Conservation (phyloP, 495 filamentous ascomycete species). For the Chaetomidium leptoderma region DNA sequence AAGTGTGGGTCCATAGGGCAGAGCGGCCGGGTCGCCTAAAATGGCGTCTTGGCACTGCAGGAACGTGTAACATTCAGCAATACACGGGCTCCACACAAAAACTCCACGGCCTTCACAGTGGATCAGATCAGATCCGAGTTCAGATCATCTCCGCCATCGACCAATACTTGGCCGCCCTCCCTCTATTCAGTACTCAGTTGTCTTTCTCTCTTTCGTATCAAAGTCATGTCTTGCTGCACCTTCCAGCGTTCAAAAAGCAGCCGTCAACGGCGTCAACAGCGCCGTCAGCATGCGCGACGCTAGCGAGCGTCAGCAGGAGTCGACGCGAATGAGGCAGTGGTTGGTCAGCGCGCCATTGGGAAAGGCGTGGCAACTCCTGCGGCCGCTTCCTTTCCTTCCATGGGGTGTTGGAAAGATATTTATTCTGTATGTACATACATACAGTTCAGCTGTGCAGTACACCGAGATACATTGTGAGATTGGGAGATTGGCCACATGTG, state of each 20-base stretch:
- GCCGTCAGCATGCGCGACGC: background rate
- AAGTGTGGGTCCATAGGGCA: background rate
- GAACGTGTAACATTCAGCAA: background rate
- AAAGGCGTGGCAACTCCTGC: background rate
- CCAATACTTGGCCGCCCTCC: no score
- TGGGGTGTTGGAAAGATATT: background rate
- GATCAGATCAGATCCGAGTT: background rate
- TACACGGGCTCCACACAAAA: no score
- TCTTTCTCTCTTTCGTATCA: background rate
- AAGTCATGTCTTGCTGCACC: no score
- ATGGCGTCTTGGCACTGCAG: slow-evolving; percentile 4
- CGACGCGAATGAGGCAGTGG: background rate
- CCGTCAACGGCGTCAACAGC: background rate
- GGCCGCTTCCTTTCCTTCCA: background rate
- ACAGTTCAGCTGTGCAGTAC: no score
- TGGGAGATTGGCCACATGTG: no score
- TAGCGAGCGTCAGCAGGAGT: background rate
- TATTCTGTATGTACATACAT: no score
- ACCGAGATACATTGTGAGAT: no score
- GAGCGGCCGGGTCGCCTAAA: background rate
- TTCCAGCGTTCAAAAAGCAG: background rate
- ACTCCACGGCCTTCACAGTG: no score
- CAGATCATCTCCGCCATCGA: background rate
- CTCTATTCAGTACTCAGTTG: no score
- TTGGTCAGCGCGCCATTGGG: background rate